A percentile compares a stretch with the other conserved stretches of the same genome.
phyloP scores from a whole-genome alignment of 805 yeast genomes.

The Saccharomycopsis microspora region DNA sequence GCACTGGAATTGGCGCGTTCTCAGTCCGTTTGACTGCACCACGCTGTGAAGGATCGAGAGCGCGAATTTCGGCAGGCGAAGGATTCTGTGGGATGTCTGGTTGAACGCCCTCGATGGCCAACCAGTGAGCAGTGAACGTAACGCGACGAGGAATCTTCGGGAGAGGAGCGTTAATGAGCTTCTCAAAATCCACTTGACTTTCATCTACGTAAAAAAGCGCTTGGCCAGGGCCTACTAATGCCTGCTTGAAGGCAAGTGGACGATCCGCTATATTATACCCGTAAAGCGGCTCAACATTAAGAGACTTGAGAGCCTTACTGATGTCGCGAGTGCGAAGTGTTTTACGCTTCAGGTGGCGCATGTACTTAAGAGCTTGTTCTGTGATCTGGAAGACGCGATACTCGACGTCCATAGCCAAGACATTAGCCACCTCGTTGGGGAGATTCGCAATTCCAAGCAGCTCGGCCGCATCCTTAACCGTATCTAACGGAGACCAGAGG shows the following conservation, averaged over 20 bases:
- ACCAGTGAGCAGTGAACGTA: constrained; percentile 92
- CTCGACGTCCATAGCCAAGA: constrained; percentile 98
- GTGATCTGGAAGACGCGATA: constrained; percentile 90
- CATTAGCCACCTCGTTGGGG: constrained; percentile 87
- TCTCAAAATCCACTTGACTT: constrained; percentile 87
- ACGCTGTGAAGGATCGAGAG: constrained; percentile 64
- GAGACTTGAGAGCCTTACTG: constrained; percentile 65
- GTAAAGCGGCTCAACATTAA: constrained; percentile 90
- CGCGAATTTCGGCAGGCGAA: constrained; percentile 58
- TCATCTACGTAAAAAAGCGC: constrained; percentile 89
- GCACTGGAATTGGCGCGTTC: constrained; percentile 37
- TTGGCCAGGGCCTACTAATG: constrained; percentile 84
- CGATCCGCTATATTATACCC: constrained; percentile 50
- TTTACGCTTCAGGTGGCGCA: constrained; percentile 86
- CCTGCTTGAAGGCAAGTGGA: constrained; percentile 74
- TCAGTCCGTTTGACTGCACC: constrained; percentile 30
- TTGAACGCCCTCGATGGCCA: constrained; percentile 97
- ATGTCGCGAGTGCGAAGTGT: constrained; percentile 74
- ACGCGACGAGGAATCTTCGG: constrained; percentile 93
- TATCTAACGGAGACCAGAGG: constrained; percentile 94
- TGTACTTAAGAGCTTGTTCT: constrained; percentile 92
- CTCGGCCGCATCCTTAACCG: constrained; percentile 94
- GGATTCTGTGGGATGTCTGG: constrained; percentile 98
- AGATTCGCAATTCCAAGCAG: constrained; percentile 66
- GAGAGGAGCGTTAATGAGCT: constrained; percentile 81